Percentiles rank a stretch among this genome's conserved stretches.
Evolutionary conservation across 2,329 filamentous ascomycete species (phyloP).

Genomic region (Colletotrichum sp.): DNA sequence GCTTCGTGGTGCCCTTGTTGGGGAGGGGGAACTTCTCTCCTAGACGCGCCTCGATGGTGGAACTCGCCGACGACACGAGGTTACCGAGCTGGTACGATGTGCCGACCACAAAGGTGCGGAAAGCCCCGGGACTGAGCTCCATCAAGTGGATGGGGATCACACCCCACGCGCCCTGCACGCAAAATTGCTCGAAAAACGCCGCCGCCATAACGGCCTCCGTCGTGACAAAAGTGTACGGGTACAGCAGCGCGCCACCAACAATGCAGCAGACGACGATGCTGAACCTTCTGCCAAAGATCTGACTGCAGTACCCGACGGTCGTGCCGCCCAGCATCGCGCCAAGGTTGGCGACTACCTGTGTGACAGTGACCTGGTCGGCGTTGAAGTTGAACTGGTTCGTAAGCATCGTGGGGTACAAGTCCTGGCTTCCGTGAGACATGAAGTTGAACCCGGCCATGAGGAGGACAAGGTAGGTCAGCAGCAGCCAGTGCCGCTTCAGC

Average conservation of each 20-base stretch:
- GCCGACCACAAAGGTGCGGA: conserved; percentile 77
- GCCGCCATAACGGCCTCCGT: conserved; percentile 72
- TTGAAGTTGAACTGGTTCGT: conserved; percentile 59
- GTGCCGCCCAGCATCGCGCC: conserved; percentile 74
- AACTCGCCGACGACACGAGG: conserved; percentile 70
- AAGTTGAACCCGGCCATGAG: conserved; percentile 94
- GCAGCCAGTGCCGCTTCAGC: conserved; percentile 78
- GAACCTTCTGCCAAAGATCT: conserved; percentile 72
- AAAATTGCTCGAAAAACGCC: conserved; percentile 85
- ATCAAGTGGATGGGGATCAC: conserved; percentile 80
- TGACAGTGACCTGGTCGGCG: conserved; percentile 66
- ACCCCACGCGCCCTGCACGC: conserved; percentile 78
- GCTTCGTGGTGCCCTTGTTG: conserved; percentile 48
- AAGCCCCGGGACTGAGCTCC: conserved; percentile 74
- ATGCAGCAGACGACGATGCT: conserved; percentile 70
- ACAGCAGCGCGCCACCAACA: conserved; percentile 76
- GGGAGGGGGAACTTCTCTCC: conserved; percentile 77
- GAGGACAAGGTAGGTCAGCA: conserved; percentile 81
- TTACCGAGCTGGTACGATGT: conserved; percentile 81
- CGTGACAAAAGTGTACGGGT: conserved; percentile 78
- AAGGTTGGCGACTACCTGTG: conserved; percentile 74
- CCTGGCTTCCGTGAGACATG: conserved; percentile 79
- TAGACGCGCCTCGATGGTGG: conserved; percentile 77
- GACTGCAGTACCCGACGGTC: conserved; percentile 68
- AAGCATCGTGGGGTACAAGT: conserved; percentile 66